Evolutionary conservation across 805 yeast genomes (phyloP).

Genomic region (Scheffersomyces amazonensis): DNA sequence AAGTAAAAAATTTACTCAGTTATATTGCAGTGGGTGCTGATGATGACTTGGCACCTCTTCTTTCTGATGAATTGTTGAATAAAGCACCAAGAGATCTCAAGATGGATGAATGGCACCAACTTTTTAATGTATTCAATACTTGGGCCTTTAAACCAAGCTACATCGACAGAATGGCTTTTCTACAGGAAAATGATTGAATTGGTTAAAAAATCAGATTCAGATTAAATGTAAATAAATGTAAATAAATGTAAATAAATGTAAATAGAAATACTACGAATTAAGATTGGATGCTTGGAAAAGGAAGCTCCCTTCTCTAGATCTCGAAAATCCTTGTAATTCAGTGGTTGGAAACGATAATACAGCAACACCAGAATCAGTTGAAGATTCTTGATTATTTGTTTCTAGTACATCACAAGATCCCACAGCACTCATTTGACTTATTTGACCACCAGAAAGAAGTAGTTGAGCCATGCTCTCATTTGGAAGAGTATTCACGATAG

Average conservation of each 20-base stretch:
- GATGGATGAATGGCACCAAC: conserved; percentile 48
- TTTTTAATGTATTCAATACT: conserved; percentile 51
- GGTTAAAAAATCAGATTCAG: too few species aligned
- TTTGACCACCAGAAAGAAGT: too few species aligned
- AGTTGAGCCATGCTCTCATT: too few species aligned
- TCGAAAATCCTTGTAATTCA: too few species aligned
- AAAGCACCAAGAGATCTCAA: conserved; percentile 49
- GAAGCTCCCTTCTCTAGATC: too few species aligned
- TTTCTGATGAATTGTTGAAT: conserved; percentile 34
- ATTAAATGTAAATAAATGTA: too few species aligned
- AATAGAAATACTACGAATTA: neutral
- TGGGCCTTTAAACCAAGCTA: conserved; percentile 87
- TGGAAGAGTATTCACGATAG: too few species aligned
- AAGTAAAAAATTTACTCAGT: conserved; percentile 45
- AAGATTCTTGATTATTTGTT: too few species aligned
- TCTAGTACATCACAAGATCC: too few species aligned
- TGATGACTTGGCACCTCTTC: conserved; percentile 40
- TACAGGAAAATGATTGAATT: conserved; percentile 10
- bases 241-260: neutral
- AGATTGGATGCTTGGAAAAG: neutral
- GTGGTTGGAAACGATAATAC: too few species aligned
- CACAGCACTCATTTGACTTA: too few species aligned
- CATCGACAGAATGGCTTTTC: conserved; percentile 9
- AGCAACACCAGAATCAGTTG: too few species aligned
- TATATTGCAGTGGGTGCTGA: conserved; percentile 81